Conservation (phyloP, 2,329 filamentous ascomycete genomes). For the Claviceps sp. region DNA sequence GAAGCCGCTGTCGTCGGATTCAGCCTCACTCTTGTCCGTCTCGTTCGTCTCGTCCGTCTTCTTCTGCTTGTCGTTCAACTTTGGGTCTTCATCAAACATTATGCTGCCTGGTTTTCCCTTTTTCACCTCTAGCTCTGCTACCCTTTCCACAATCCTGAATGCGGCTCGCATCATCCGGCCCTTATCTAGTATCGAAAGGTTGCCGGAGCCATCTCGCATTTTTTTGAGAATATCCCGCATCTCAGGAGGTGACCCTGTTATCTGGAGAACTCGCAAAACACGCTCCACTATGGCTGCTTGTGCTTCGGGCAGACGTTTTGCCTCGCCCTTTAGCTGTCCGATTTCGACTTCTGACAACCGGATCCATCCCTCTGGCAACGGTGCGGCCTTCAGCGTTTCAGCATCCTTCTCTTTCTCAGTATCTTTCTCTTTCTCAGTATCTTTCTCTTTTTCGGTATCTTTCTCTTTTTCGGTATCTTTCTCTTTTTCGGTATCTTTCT, state of each 20-base stretch:
- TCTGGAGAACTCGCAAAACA: slow-evolving; percentile 48
- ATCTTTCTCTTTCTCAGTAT: background rate
- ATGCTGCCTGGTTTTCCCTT: slow-evolving; percentile 9
- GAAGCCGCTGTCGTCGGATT: slow-evolving; percentile 11
- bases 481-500: too few relatives aligned
- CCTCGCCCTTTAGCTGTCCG: slow-evolving; percentile 42
- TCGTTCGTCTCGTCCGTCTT: slow-evolving; percentile 4
- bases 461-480: too few relatives aligned
- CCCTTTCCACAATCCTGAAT: slow-evolving; percentile 23
- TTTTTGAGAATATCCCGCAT: slow-evolving; percentile 43
- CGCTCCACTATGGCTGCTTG: slow-evolving; percentile 47
- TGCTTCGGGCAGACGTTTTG: slow-evolving; percentile 48
- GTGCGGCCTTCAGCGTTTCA: slow-evolving; percentile 15
- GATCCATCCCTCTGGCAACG: slow-evolving; percentile 34
- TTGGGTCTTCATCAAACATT: slow-evolving; percentile 13
- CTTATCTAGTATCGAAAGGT: slow-evolving; percentile 27
- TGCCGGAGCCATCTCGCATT: slow-evolving; percentile 43
- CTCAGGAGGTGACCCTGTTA: slow-evolving; percentile 56
- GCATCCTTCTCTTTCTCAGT: background rate
- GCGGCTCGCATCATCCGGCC: slow-evolving; percentile 23
- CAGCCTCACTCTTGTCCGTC: slow-evolving; percentile 9
- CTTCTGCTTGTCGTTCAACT: slow-evolving; percentile 11
- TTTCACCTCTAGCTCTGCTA: slow-evolving; percentile 18
- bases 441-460: too few relatives aligned
- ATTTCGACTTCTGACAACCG: slow-evolving; percentile 32